Conservation (phyloP, 2,329 filamentous ascomycete species). For the Fusarium metavorans region DNA sequence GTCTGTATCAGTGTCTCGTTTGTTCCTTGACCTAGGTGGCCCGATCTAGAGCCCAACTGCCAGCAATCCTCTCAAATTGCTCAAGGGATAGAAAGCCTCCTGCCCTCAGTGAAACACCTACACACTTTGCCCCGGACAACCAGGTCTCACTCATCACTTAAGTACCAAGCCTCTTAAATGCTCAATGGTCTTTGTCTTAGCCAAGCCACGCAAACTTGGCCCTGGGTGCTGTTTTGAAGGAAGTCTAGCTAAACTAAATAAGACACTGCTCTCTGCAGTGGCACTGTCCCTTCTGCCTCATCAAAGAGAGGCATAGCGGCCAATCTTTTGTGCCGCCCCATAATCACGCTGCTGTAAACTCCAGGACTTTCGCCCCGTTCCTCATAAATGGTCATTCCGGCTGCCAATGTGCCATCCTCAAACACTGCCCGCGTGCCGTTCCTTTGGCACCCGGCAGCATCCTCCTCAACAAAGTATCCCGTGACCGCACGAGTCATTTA, state of each 20-base stretch:
- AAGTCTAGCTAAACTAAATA: constrained; percentile 54
- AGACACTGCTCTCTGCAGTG: constrained; percentile 47
- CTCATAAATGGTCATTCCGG: constrained; percentile 55
- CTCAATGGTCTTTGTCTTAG: constrained; percentile 35
- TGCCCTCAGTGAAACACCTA: not conserved
- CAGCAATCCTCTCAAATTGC: not conserved
- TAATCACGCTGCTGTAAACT: constrained; percentile 53
- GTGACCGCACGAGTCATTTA: constrained; percentile 55
- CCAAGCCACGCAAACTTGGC: constrained; percentile 47
- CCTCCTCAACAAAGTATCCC: constrained; percentile 47
- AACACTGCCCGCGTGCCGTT: constrained; percentile 41
- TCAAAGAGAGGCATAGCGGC: constrained; percentile 46
- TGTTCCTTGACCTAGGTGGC: not conserved
- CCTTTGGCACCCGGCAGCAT: constrained; percentile 39
- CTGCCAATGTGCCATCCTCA: constrained; percentile 48
- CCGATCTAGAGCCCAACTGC: not conserved
- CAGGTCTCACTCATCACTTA: constrained; percentile 5
- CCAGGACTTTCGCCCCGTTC: constrained; percentile 49
- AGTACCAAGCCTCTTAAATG: constrained; percentile 14
- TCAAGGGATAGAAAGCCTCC: not conserved
- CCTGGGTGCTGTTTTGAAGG: constrained; percentile 46
- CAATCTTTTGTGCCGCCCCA: constrained; percentile 47
- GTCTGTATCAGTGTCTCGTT: too few species aligned
- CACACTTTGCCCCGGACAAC: not conserved
- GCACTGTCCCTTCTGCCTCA: constrained; percentile 48